phyloP scores from a whole-genome alignment of 805 yeast species.

The Ogataea philodendri region DNA sequence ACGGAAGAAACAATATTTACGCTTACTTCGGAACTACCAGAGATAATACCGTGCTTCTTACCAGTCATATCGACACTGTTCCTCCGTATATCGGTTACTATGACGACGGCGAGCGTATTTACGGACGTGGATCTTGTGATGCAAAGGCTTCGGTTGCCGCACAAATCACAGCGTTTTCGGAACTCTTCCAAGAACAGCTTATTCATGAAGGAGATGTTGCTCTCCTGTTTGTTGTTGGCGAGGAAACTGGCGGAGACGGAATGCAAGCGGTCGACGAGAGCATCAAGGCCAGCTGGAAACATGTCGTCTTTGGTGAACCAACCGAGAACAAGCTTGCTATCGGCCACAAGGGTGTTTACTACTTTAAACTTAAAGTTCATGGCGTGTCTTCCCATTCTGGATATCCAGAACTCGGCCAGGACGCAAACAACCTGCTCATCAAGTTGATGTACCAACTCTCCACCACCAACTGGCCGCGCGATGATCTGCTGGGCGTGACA shows the following conservation, averaged over 20 bases:
- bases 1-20: conserved; percentile 48
- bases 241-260: conserved; percentile 66
- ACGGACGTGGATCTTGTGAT: conserved; percentile 68
- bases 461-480: conserved; percentile 44
- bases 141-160: conserved; percentile 72
- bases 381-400: conserved; percentile 68
- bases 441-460: conserved; percentile 48
- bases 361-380: conserved; percentile 41
- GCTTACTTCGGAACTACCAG: conserved; percentile 50
- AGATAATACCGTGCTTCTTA: conserved; percentile 48
- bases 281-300: conserved; percentile 49
- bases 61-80: conserved; percentile 71
- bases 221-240: conserved; percentile 65
- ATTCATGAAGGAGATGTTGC: conserved; percentile 55
- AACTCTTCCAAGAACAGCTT: conserved; percentile 38
- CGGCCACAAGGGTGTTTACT: conserved; percentile 64
- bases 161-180: conserved; percentile 54
- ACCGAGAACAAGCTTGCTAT: conserved; percentile 65
- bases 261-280: conserved; percentile 46
- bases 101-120: conserved; percentile 46
- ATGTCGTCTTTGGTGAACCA: conserved; percentile 73
- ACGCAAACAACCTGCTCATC: conserved; percentile 56
- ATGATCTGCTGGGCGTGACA: conserved; percentile 55
- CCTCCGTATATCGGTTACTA: conserved; percentile 61
- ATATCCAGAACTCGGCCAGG: conserved; percentile 65